phyloP scores from a whole-genome alignment of 1,139 yeast species.

The Spencermartinsiella ligniputridi region DNA sequence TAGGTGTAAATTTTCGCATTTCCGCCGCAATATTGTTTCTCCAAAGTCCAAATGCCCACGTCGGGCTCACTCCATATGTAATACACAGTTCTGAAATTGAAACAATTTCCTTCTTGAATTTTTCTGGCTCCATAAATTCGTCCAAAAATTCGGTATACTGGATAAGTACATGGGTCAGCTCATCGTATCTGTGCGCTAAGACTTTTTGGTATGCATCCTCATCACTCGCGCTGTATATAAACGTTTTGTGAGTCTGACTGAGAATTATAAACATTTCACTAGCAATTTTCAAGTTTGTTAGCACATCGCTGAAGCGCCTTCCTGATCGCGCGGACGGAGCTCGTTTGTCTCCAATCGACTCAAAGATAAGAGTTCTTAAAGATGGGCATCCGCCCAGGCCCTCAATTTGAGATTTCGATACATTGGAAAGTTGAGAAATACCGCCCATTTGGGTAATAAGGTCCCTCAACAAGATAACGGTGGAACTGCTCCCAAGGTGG shows the following conservation, averaged over 20 bases:
- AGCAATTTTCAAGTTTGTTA: conserved; percentile 45
- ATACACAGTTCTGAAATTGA: conserved; percentile 45
- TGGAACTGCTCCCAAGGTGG: conserved; percentile 56
- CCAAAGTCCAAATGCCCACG: conserved; percentile 82
- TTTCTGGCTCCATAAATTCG: conserved; percentile 42
- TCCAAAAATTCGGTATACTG: conserved; percentile 58
- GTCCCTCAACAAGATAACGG: conserved; percentile 67
- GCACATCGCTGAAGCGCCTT: conserved; percentile 44
- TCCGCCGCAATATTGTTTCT: conserved; percentile 43
- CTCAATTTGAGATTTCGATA: conserved; percentile 62
- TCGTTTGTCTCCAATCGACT: conserved; percentile 55
- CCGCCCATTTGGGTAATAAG: conserved; percentile 78
- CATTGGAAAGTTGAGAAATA: conserved; percentile 59
- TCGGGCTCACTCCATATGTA: conserved; percentile 50
- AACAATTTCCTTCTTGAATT: conserved; percentile 40
- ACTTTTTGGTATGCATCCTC: conserved; percentile 51
- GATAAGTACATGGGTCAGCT: conserved; percentile 59
- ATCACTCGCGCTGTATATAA: conserved; percentile 39
- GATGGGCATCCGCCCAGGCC: conserved; percentile 63
- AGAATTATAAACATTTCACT: conserved; percentile 65
- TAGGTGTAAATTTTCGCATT: conserved; percentile 25
- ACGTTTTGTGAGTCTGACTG: conserved; percentile 41
- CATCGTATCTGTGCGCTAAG: conserved; percentile 68
- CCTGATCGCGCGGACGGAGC: conserved; percentile 43
- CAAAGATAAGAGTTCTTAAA: conserved; percentile 53